Conservation (phyloP, 306 rosid species). For the Prunus kanzakura region DNA sequence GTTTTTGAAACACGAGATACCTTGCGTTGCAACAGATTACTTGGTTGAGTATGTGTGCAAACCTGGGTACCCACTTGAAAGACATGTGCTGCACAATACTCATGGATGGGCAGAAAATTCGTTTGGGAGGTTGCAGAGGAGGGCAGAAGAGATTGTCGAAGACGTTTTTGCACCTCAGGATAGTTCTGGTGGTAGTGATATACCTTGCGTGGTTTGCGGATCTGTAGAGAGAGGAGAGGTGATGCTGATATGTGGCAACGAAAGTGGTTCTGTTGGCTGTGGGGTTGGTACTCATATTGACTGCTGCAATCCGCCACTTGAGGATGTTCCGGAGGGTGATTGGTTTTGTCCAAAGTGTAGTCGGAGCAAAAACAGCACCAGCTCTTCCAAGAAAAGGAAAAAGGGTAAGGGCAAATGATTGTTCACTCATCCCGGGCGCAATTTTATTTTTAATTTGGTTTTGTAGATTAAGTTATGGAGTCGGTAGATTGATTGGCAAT, state of each 20-base stretch:
- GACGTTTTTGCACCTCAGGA: slow-evolving; percentile 29
- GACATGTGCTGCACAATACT: slow-evolving; percentile 66
- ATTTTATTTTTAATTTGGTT: neutral
- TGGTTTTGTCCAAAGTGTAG: slow-evolving; percentile 82
- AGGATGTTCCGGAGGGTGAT: slow-evolving; percentile 65
- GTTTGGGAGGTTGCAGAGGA: slow-evolving; percentile 44
- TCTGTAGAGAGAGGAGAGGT: slow-evolving; percentile 72
- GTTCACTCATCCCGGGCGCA: neutral
- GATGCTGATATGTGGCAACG: slow-evolving; percentile 88
- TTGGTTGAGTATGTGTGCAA: slow-evolving; percentile 92
- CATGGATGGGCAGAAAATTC: slow-evolving; percentile 76
- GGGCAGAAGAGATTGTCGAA: slow-evolving; percentile 56
- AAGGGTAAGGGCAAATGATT: slow-evolving; percentile 36
- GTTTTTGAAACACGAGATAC: slow-evolving; percentile 78
- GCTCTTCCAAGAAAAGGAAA: slow-evolving; percentile 43
- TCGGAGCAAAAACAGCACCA: slow-evolving; percentile 30
- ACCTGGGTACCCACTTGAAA: slow-evolving; percentile 74
- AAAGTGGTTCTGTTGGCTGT: slow-evolving; percentile 77
- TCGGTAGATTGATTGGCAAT: neutral
- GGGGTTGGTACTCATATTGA: slow-evolving; percentile 75
- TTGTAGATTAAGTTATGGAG: neutral
- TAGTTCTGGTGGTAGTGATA: slow-evolving; percentile 32
- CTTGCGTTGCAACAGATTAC: slow-evolving; percentile 86
- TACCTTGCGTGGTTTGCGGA: slow-evolving; percentile 62
- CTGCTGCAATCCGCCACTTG: slow-evolving; percentile 85